Evolutionary conservation across 2,329 filamentous ascomycete species (phyloP).

Genomic region (Sporothrix pallida): DNA sequence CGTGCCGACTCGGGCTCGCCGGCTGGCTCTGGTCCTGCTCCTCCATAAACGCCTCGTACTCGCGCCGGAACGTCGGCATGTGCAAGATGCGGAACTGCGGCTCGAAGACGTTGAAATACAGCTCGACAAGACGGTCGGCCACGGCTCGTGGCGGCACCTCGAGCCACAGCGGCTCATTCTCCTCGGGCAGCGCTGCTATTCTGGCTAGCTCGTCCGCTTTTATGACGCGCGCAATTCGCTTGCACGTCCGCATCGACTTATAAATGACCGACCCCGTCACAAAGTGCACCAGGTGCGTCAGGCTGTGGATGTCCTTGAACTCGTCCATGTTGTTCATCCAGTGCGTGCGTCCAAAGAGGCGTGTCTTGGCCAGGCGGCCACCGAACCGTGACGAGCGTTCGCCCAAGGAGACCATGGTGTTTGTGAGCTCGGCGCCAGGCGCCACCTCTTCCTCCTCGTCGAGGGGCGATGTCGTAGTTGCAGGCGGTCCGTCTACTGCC

Average conservation of each 20-base stretch:
- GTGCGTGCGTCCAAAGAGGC: constrained; percentile 38
- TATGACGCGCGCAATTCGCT: constrained; percentile 50
- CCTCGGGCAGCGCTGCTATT: background rate
- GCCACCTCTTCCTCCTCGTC: constrained; percentile 27
- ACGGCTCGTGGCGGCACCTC: constrained; percentile 47
- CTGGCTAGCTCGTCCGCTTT: constrained; percentile 44
- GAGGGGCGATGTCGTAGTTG: background rate
- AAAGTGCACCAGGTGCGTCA: constrained; percentile 44
- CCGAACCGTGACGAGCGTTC: constrained; percentile 32
- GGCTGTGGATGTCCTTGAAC: constrained; percentile 37
- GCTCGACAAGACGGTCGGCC: constrained; percentile 57
- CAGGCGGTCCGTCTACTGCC: background rate
- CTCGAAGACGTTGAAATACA: constrained; percentile 61
- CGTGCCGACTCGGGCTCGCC: background rate
- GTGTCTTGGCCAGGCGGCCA: constrained; percentile 38
- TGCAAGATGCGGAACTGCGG: constrained; percentile 60
- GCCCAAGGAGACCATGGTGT: background rate
- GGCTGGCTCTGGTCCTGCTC: constrained; percentile 37
- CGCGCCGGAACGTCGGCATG: constrained; percentile 57
- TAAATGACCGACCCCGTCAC: constrained; percentile 37
- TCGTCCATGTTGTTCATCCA: constrained; percentile 38
- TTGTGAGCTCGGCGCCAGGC: background rate
- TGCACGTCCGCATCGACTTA: constrained; percentile 47
- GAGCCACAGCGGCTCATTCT: constrained; percentile 28
- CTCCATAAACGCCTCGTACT: constrained; percentile 57